A percentile compares a stretch with the other conserved stretches of the same genome.
Conservation (phyloP, 2,329 filamentous ascomycete species). For the Alternaria arbusti region DNA sequence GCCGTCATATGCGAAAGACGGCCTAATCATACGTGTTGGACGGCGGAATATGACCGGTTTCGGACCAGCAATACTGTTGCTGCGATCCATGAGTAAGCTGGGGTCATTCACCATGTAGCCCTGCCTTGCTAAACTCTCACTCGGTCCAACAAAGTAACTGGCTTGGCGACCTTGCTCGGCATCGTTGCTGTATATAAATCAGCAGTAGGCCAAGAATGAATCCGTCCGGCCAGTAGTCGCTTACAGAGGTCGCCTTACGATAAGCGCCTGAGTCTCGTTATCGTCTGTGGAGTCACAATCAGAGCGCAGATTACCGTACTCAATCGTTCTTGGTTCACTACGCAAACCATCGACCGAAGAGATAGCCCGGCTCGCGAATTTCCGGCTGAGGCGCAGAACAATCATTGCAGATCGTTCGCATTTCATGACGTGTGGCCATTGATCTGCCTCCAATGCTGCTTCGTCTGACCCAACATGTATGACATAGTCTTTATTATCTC, state of each 20-base stretch:
- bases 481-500: neutral
- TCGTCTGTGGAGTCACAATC: neutral
- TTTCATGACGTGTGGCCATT: neutral
- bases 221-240: fast-evolving
- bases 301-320: neutral
- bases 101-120: neutral
- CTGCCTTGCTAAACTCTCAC: neutral
- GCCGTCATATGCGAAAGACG: neutral
- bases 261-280: neutral
- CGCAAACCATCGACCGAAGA: neutral
- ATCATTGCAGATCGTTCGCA: neutral
- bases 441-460: neutral
- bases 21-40: neutral
- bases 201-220: neutral
- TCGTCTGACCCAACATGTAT: neutral
- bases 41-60: neutral
- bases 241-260: neutral
- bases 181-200: neutral
- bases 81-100: neutral
- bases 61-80: neutral
- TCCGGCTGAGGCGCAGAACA: neutral
- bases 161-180: neutral
- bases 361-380: neutral
- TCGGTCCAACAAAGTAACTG: neutral
- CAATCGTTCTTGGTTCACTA: neutral